phyloP scores from a whole-genome alignment of 768 basidiomycete species.

The Termitomyces eurrhizus region DNA sequence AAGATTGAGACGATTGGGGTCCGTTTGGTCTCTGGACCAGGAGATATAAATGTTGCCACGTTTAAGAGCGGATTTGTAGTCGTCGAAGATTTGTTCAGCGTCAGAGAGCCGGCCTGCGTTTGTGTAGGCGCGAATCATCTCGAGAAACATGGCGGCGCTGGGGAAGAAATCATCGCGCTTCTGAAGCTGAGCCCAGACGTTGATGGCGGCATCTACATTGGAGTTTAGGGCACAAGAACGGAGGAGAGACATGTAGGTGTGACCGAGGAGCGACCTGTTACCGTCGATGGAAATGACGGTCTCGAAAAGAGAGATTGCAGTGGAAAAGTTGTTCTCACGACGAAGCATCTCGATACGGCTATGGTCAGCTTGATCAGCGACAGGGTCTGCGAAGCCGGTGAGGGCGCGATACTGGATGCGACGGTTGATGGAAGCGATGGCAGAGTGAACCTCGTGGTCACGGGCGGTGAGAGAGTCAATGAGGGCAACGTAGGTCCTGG shows the following conservation, averaged over 20 bases:
- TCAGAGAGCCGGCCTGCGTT: constrained; percentile 43
- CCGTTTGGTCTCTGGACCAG: constrained; percentile 4
- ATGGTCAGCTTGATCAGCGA: constrained; percentile 25
- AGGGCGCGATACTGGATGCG: constrained; percentile 34
- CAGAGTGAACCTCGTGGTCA: constrained; percentile 57
- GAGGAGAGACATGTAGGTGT: constrained; percentile 52
- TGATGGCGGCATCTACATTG: constrained; percentile 57
- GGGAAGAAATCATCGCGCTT: constrained; percentile 29
- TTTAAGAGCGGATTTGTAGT: constrained; percentile 44
- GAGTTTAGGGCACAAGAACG: constrained; percentile 55
- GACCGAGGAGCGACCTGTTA: constrained; percentile 26
- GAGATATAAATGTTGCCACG: constrained; percentile 34
- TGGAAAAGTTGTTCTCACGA: constrained; percentile 65
- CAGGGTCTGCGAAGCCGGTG: constrained; percentile 20
- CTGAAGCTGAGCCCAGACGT: constrained; percentile 63
- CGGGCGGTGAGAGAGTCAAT: constrained; percentile 62
- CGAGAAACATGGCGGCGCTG: constrained; percentile 38
- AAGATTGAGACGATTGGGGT: constrained; percentile 31
- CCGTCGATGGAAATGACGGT: constrained; percentile 40
- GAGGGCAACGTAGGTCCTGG: constrained; percentile 55
- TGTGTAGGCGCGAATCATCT: constrained; percentile 57
- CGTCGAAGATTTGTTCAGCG: constrained; percentile 57
- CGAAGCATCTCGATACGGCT: constrained; percentile 40
- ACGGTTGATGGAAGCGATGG: constrained; percentile 39
- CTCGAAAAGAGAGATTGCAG: constrained; percentile 73